phyloP scores from a whole-genome alignment of 1,284 basidiomycete genomes.

The Marasmius sp. region DNA sequence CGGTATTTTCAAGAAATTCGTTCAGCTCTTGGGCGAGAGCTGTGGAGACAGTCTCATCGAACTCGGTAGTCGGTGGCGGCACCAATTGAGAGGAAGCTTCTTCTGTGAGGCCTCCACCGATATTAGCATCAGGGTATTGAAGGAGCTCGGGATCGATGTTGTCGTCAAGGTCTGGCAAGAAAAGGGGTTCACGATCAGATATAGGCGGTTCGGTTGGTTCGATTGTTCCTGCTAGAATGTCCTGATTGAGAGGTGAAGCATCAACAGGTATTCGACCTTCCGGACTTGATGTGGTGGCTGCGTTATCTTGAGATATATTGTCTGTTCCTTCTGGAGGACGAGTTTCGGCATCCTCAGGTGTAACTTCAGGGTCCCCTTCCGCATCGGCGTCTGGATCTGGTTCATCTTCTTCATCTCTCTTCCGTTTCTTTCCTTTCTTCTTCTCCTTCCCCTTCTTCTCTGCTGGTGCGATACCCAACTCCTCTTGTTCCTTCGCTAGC shows the following conservation, averaged over 20 bases:
- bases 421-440: conserved; percentile 39
- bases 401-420: conserved; percentile 31
- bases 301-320: conserved; percentile 19
- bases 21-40: conserved; percentile 66
- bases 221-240: conserved; percentile 41
- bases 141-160: conserved; percentile 64
- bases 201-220: conserved; percentile 11
- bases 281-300: conserved; percentile 14
- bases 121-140: conserved; percentile 19
- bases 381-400: conserved; percentile 39
- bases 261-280: conserved; percentile 35
- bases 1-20: conserved; percentile 56
- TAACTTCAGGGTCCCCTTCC: conserved; percentile 40
- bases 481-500: conserved; percentile 36
- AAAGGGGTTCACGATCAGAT: conserved; percentile 28
- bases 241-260: conserved; percentile 43
- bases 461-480: conserved; percentile 25
- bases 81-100: conserved; percentile 10
- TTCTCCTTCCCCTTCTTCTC: conserved; percentile 31
- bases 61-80: conserved; percentile 19
- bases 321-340: conserved; percentile 36
- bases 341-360: conserved; percentile 38
- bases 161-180: conserved; percentile 38
- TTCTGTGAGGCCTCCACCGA: background rate
- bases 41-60: conserved; percentile 51